phyloP scores from a whole-genome alignment of 176 grass and related monocot genomes.

The maize (Zea mays) region DNA sequence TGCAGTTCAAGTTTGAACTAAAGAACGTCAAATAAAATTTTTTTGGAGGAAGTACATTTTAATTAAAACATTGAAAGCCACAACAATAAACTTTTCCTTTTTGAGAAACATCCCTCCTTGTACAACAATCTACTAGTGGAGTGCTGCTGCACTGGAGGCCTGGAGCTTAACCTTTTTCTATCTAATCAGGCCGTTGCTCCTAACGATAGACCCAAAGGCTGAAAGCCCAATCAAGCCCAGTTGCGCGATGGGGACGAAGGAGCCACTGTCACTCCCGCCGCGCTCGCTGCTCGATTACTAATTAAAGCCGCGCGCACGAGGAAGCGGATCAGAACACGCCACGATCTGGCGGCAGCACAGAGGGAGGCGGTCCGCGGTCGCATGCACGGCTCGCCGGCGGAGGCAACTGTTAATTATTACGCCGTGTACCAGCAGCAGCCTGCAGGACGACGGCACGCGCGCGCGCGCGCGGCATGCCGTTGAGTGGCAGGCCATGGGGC shows the following conservation, averaged over 20 bases:
- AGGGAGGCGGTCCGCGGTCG: not conserved
- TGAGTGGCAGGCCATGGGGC: not conserved
- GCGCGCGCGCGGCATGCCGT: not conserved
- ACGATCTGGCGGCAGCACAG: not conserved
- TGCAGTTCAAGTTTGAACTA: too few relatives aligned
- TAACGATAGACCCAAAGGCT: not conserved
- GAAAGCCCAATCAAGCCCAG: not conserved
- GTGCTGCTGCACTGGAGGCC: not conserved
- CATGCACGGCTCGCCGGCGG: not conserved
- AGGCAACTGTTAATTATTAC: too few relatives aligned
- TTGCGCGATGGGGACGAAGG: too few relatives aligned
- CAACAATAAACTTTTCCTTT: not conserved
- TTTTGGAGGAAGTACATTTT: too few relatives aligned
- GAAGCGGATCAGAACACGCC: not conserved
- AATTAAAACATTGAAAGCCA: not conserved
- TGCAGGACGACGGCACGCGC: too few relatives aligned
- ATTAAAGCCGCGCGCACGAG: conserved; percentile 13
- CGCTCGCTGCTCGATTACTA: not conserved
- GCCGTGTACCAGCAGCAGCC: too few relatives aligned
- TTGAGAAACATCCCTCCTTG: too few relatives aligned
- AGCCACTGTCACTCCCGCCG: not conserved
- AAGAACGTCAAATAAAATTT: too few relatives aligned
- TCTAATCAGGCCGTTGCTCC: not conserved
- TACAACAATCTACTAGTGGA: not conserved
- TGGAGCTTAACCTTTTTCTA: not conserved